A percentile compares a stretch with the other conserved stretches of the same genome.
Evolutionary conservation across 768 basidiomycete genomes (phyloP).

Genomic region (Crassisporium funariophilum): DNA sequence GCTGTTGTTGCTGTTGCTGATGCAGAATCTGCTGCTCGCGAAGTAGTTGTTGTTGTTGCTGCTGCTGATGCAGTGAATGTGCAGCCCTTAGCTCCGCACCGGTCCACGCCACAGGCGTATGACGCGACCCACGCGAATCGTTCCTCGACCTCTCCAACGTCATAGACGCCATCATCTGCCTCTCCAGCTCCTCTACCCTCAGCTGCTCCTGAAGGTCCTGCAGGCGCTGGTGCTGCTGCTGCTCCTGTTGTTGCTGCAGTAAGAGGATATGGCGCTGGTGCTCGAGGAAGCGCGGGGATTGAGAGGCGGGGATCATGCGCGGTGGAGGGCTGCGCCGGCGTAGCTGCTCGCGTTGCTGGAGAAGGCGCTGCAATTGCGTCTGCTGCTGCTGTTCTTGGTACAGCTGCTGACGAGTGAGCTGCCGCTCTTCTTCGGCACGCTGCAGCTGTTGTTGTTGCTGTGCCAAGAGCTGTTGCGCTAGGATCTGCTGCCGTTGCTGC

Average conservation of each 20-base stretch:
- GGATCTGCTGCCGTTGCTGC: constrained; percentile 28
- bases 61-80: constrained; percentile 14
- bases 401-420: constrained; percentile 41
- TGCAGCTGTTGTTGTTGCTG: constrained; percentile 39
- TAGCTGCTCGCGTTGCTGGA: constrained; percentile 55
- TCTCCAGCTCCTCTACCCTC: constrained; percentile 65
- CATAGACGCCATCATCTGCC: constrained; percentile 58
- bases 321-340: constrained; percentile 68
- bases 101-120: constrained; percentile 41
- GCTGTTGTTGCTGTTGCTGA: constrained; percentile 19
- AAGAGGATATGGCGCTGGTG: constrained; percentile 71
- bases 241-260: constrained; percentile 63
- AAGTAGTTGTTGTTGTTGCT: constrained; percentile 9
- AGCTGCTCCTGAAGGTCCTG: constrained; percentile 67
- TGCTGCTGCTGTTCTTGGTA: constrained; percentile 54
- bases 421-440: constrained; percentile 45
- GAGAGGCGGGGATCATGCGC: constrained; percentile 71
- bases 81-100: constrained; percentile 49
- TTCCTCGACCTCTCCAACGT: constrained; percentile 26
- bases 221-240: constrained; percentile 50
- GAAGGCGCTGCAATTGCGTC: constrained; percentile 45
- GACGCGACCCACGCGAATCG: constrained; percentile 21
- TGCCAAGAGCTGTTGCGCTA: constrained; percentile 32
- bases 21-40: constrained; percentile 2
- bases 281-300: constrained; percentile 80